Evolutionary conservation across 805 yeast genomes (phyloP).

Genomic region (Kregervanrija delftensis): DNA sequence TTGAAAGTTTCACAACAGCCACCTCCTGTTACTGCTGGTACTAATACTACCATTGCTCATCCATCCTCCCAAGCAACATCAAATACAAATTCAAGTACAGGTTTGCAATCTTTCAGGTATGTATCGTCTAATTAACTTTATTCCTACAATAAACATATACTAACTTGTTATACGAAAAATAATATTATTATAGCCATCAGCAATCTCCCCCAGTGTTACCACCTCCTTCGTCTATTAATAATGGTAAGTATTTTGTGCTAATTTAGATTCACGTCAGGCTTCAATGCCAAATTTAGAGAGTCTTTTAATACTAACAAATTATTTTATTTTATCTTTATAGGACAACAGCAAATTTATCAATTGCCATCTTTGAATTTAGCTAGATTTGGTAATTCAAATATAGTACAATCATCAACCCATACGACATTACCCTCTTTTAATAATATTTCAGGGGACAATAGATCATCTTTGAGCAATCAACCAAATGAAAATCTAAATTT

Average conservation of each 20-base stretch:
- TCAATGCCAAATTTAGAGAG: not conserved
- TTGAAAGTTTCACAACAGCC: too few relatives aligned
- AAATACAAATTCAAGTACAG: not conserved
- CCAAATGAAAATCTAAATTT: slow-evolving; percentile 15
- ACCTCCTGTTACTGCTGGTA: too few relatives aligned
- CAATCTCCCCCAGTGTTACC: slow-evolving; percentile 10
- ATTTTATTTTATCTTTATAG: slow-evolving; percentile 18
- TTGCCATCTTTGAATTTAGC: slow-evolving; percentile 44
- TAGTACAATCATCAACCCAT: slow-evolving; percentile 1
- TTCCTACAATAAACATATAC: too few relatives aligned
- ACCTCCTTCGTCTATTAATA: slow-evolving; percentile 10
- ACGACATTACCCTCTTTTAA: slow-evolving; percentile 11
- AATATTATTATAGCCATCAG: not conserved
- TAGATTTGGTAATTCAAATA: slow-evolving; percentile 25
- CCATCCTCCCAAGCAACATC: not conserved
- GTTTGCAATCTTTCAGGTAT: too few relatives aligned
- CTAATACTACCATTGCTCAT: too few relatives aligned
- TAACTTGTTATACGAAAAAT: too few relatives aligned
- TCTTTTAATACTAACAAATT: slow-evolving; percentile 2
- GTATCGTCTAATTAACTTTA: too few relatives aligned
- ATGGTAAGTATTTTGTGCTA: slow-evolving; percentile 6
- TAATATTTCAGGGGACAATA: slow-evolving; percentile 14
- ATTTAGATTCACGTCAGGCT: not conserved
- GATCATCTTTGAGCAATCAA: not conserved
- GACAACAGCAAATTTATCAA: slow-evolving; percentile 39